phyloP scores from a whole-genome alignment of 495 filamentous ascomycete genomes.

The Clavariopsis aquatica region DNA sequence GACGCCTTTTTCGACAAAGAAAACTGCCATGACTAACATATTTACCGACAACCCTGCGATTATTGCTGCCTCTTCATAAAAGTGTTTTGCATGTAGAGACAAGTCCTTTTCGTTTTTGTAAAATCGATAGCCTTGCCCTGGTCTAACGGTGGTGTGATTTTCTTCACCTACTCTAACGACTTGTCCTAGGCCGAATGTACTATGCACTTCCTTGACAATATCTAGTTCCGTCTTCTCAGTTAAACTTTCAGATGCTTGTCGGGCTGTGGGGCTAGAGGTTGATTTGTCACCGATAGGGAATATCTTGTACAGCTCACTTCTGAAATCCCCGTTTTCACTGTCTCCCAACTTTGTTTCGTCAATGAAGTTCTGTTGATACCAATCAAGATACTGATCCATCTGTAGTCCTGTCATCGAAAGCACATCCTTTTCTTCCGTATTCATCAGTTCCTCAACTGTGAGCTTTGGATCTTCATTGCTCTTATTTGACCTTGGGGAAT shows the following conservation, averaged over 20 bases:
- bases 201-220: slow-evolving; percentile 48
- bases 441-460: slow-evolving; percentile 29
- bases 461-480: slow-evolving; percentile 5
- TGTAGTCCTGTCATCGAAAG: slow-evolving; percentile 66
- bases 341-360: slow-evolving; percentile 30
- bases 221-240: slow-evolving; percentile 31
- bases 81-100: slow-evolving; percentile 52
- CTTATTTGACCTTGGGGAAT: neutral
- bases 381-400: slow-evolving; percentile 83
- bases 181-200: slow-evolving; percentile 39
- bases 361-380: slow-evolving; percentile 78
- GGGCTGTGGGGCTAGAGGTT: neutral
- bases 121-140: slow-evolving; percentile 59
- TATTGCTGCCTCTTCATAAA: slow-evolving; percentile 60
- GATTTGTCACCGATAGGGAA: slow-evolving; percentile 49
- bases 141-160: slow-evolving; percentile 44
- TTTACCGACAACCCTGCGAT: slow-evolving; percentile 51
- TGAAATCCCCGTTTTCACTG: slow-evolving; percentile 34
- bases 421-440: slow-evolving; percentile 66
- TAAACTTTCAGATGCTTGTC: neutral
- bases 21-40: slow-evolving; percentile 53
- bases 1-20: slow-evolving; percentile 51
- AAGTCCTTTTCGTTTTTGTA: slow-evolving; percentile 62
- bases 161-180: slow-evolving; percentile 33
- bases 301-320: slow-evolving; percentile 52